A percentile compares a stretch with the other conserved stretches of the same genome.
These are phyloP conservation scores for Cladobotryum protrusum DNA, from an alignment of 2,329 filamentous ascomycete species.

Conservation along the genomic window DNA sequence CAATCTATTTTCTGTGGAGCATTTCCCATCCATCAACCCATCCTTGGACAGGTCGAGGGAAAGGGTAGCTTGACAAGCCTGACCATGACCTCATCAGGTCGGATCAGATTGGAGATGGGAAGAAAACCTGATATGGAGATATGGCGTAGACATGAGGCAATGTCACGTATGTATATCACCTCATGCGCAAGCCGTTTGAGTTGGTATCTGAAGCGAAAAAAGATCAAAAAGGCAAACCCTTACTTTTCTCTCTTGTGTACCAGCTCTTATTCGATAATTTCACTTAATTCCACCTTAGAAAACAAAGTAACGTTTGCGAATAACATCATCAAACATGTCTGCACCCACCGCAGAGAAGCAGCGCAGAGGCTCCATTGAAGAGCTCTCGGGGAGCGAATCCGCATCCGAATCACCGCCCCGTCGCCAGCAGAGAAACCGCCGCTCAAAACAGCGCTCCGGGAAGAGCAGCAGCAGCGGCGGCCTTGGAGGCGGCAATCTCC, in stretches of 20 bases:
- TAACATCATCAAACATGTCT: neutral
- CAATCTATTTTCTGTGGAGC: no score
- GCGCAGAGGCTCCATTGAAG: neutral
- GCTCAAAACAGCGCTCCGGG: neutral
- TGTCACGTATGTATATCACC: constrained; percentile 18
- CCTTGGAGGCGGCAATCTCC: constrained; percentile 9
- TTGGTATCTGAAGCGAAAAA: no score
- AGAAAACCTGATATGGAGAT: constrained; percentile 23
- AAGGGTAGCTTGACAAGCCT: constrained; percentile 5
- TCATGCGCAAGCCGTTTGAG: neutral
- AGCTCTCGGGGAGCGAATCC: neutral
- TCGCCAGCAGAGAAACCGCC: neutral
- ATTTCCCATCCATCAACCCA: no score
- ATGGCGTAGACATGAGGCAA: constrained; percentile 6
- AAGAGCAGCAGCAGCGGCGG: neutral
- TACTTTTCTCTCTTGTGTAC: neutral
- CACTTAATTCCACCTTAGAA: neutral
- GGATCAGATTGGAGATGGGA: constrained; percentile 4
- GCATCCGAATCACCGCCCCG: neutral
- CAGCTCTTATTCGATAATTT: no score
- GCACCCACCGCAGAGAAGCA: neutral
- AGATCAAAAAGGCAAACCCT: neutral
- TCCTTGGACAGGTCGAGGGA: no score
- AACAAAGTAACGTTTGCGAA: neutral
- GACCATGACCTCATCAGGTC: constrained; percentile 25